Evolutionary conservation across 129 eudicot genomes (phyloP), one percentile per base, ranked within the genome.

Genomic region (Escallonia herrerae): DNA sequence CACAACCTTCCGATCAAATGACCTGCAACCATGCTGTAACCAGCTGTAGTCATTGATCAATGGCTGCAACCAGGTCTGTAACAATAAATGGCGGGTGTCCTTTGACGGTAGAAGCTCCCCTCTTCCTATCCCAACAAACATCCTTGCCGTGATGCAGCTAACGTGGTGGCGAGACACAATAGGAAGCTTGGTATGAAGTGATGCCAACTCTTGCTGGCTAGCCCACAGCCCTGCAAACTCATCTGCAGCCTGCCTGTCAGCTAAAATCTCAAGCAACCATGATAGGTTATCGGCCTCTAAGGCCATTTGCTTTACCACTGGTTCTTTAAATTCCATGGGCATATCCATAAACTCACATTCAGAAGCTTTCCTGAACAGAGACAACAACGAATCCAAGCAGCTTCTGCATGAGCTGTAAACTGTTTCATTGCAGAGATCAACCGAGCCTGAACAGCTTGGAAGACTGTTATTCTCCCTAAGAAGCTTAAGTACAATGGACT

Each of bases 251-350:
- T 76, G 89, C 41, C 84, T 67, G 53, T 89, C 95, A 3, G 90
- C 84, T 77, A 93, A 74, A 70, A 93, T 89, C 58, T 93, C 96
- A 55, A 93, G 90, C 80, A 93, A 65, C 99, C 99, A 93, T 9
- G 80, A 47, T n/a, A 93, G 78, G 63, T 93, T 93, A 67, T 93
- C 99, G 2, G 99, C 95, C 43, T 89, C 91, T 40, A 88, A 71
- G 0, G 75, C 87, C 60, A 89, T 77, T 58, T 81, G 87, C 78
- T 83, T 91, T 47, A 74, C 49, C 47, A 81, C 82, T 4, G 90
- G 80, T 33, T 85, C 90, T 66, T 74, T 82, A 61, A 65, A 38
- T 42, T 79, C 83, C 63, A 59, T 40, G 3, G 74, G 77, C 7
- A 63, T 77, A 12, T 69, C 59, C n/a, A 48, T 33, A 12, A 87